Conservation (phyloP, 1,284 basidiomycete species). For the Naganishia sp. region DNA sequence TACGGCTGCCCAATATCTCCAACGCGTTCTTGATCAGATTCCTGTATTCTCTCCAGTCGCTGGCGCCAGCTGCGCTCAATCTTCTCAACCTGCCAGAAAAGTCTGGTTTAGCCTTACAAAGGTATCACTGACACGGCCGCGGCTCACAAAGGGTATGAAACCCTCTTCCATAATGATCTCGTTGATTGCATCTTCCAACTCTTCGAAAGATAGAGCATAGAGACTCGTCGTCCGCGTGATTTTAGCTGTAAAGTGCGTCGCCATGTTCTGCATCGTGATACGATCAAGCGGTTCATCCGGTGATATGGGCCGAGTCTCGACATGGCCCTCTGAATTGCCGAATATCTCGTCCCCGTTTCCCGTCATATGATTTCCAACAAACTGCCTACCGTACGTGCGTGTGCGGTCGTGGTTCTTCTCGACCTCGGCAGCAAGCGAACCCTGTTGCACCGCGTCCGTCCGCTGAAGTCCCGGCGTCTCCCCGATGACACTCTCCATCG, state of each 20-base stretch:
- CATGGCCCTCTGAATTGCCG: too few relatives aligned
- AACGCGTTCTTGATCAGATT: neutral
- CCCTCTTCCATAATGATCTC: conserved; percentile 11
- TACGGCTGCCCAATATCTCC: too few relatives aligned
- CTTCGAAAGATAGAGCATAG: conserved; percentile 6
- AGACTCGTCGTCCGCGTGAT: conserved; percentile 5
- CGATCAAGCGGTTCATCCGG: too few relatives aligned
- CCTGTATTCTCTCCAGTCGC: neutral
- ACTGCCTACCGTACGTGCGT: too few relatives aligned
- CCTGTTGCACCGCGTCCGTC: neutral
- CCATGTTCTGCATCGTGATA: too few relatives aligned
- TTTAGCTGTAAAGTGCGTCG: neutral
- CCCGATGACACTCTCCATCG: neutral
- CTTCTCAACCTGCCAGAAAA: neutral
- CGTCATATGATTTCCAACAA: too few relatives aligned
- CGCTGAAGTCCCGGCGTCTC: neutral
- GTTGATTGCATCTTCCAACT: conserved; percentile 11
- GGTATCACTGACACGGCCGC: neutral
- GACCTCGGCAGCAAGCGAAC: too few relatives aligned
- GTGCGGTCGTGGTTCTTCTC: too few relatives aligned
- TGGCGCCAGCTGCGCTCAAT: neutral
- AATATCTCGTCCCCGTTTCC: too few relatives aligned
- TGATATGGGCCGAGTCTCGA: too few relatives aligned
- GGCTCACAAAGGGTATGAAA: conserved; percentile 10
- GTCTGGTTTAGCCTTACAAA: neutral